Base-by-base conservation (phyloP, 441 rosid species). In the Populus hybrid region DNA sequence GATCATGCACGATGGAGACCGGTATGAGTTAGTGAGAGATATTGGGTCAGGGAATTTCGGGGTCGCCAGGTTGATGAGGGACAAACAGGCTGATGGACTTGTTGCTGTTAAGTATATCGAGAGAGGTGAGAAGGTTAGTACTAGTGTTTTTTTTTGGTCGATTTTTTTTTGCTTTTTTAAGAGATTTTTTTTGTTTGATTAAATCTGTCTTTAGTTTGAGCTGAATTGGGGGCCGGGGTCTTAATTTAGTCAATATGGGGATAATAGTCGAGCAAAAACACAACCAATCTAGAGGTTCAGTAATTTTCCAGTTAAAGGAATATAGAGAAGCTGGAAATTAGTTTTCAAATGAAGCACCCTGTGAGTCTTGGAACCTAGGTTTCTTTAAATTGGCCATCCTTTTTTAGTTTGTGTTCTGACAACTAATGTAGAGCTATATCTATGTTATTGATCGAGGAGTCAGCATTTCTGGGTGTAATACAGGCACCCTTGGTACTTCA, bases 81-180 rank as follows among this genome's bases (percentile, higher is more conserved):
- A 95, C 42, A 88, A 89, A 77, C 91, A 85, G 78, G 90, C 92
- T 56, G 85, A 90, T 23, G 97, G 91, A 76, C 97, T 94, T 82
- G 98, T 94, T 80, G 99, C 99, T 83, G 97, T 96, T 40, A 96
- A 96, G 87, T 94, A 94, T 72, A 96, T 96, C 85, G 98, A 96
- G n/a, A n/a, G n/a, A n/a, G n/a, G n/a, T n/a, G n/a, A n/a, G n/a
- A n/a, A n/a, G n/a, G n/a, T n/a, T n/a, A 83, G 92, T 90, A 42
- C n/a, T 16, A 16, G 23, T 71, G 73, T 69, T 56, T 24, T 61
- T 50, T 18, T 6, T 33, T 74, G 53, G 38, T 26, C 18, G 29
- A 12, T 10, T 9, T 31, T 14, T 38, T 6, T 69, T 21, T n/a
- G 38, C 0, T 66, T 71, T 81, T 71, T 24, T 16, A 36, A 11